Evolutionary conservation across 306 rosid species (phyloP).

Genomic region (Potentilla sterilis): DNA sequence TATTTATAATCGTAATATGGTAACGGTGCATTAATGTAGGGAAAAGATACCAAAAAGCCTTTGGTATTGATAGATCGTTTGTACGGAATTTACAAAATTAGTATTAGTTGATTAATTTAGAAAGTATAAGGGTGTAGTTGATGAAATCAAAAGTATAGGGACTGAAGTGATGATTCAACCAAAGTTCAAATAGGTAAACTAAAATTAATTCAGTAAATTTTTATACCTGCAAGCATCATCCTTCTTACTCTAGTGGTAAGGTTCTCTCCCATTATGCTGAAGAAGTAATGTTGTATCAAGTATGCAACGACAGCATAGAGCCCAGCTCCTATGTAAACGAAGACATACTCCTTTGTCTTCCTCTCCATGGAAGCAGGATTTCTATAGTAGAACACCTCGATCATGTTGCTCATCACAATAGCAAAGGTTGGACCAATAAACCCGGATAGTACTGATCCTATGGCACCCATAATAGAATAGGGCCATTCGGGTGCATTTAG

Average conservation of each 20-base stretch:
- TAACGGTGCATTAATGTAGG: no score
- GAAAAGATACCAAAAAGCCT: no score
- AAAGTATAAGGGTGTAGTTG: no score
- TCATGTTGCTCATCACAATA: constrained; percentile 97
- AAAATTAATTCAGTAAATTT: no score
- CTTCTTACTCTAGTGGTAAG: constrained; percentile 98
- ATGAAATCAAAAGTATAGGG: no score
- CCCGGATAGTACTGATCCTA: constrained; percentile 90
- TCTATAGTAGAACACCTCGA: constrained; percentile 82
- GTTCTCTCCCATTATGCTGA: constrained; percentile 97
- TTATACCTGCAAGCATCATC: constrained; percentile 98
- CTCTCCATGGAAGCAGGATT: constrained; percentile 84
- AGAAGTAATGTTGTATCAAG: constrained; percentile 95
- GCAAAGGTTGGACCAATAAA: constrained; percentile 97
- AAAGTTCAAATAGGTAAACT: no score
- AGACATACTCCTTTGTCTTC: constrained; percentile 90
- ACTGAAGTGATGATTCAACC: no score
- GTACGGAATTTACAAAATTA: no score
- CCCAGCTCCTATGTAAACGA: constrained; percentile 92
- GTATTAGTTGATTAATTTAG: no score
- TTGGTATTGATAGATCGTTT: no score
- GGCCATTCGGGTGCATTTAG: constrained; percentile 99
- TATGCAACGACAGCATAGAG: constrained; percentile 91
- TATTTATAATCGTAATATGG: no score
- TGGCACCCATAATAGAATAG: constrained; percentile 93